Evolutionary conservation across 2,329 filamentous ascomycete species (phyloP), one percentile per base, ranked within the genome.

Genomic region (Epichloe brachyelytri): DNA sequence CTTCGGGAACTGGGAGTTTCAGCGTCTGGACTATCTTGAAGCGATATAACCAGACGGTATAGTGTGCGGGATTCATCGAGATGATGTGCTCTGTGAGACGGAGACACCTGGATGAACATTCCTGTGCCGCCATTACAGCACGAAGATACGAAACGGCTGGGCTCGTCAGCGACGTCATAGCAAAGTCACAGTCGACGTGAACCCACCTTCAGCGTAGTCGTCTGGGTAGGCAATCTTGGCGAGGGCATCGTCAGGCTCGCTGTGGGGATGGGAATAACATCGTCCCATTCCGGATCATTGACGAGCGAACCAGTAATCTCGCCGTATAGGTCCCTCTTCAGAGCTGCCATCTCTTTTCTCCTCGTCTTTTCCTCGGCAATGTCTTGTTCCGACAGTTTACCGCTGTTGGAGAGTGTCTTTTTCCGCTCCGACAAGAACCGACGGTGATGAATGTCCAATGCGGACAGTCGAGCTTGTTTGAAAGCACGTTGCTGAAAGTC

Each of bases 1-100:
- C 93, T 53, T 83, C 76, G 2, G 73, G 68, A 43, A 93, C 72
- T 50, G 82, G 71, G 46, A 83, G 75, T 46, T 78, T 67, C 26
- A 95, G 73, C 3, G 79, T 75, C 56, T 84, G 78, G 46, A 97
- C 70, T 49, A 85, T 86, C 62, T 84, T 81, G 58, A 90, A 88
- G 55, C 93, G 86, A 73, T 95, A 98, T 20, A 97, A 80, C 93
- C 93, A 98, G 55, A 97, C 91, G 15, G 93, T 98, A 71, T 98
- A 98, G 72, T 98, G 93, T 1, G 93, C 90, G 15, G 93, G 87
- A 68, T 98, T 98, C 78, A 96, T 82, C 54, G 76, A 74, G 63
- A 98, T 97, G 63, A 98, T 83, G 67, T 91, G 82, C 64, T 89
- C 85, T 4, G 93, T 98, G 55, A 98, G 79, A 34, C 75, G 77